A percentile compares a stretch with the other conserved stretches of the same genome.
Conservation (phyloP, 1,284 basidiomycete species). For the Papiliotrema nemorosa region DNA sequence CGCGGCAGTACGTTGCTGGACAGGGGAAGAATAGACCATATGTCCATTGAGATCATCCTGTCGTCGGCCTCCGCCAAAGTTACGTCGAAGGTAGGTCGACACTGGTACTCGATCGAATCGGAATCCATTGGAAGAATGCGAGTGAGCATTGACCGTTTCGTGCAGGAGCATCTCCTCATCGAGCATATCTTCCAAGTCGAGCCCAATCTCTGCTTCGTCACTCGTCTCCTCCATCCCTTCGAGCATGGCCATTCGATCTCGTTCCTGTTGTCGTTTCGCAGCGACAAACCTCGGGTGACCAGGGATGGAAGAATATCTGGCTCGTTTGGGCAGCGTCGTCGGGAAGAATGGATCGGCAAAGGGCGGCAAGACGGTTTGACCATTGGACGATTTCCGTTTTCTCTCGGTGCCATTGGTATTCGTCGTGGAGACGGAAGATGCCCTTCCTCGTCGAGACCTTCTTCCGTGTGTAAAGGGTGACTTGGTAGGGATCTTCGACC, state of each 20-base stretch:
- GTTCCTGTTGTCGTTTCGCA: constrained; percentile 27
- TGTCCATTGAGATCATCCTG: neutral
- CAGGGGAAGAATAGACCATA: neutral
- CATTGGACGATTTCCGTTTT: constrained; percentile 26
- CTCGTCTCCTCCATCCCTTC: constrained; percentile 26
- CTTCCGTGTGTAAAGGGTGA: constrained; percentile 43
- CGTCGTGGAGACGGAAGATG: constrained; percentile 26
- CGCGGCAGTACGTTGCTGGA: neutral
- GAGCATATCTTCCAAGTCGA: constrained; percentile 45
- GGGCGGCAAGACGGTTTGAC: neutral
- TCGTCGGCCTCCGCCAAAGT: constrained; percentile 19
- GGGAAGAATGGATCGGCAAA: constrained; percentile 24
- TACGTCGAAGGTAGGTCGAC: constrained; percentile 38
- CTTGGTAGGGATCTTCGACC: constrained; percentile 39
- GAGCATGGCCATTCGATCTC: constrained; percentile 15
- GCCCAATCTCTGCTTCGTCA: constrained; percentile 19
- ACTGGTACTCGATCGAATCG: constrained; percentile 44
- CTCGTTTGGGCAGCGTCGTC: constrained; percentile 22
- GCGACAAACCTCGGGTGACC: constrained; percentile 44
- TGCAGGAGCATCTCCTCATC: constrained; percentile 16
- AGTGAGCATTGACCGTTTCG: neutral
- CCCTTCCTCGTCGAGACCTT: constrained; percentile 20
- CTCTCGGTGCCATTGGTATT: neutral
- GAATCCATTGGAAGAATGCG: constrained; percentile 12
- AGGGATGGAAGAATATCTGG: constrained; percentile 45